Percentiles rank a stretch among this genome's conserved stretches.
Conservation (phyloP, 2,329 filamentous ascomycete species). For the Zymoseptoria pseudotritici region DNA sequence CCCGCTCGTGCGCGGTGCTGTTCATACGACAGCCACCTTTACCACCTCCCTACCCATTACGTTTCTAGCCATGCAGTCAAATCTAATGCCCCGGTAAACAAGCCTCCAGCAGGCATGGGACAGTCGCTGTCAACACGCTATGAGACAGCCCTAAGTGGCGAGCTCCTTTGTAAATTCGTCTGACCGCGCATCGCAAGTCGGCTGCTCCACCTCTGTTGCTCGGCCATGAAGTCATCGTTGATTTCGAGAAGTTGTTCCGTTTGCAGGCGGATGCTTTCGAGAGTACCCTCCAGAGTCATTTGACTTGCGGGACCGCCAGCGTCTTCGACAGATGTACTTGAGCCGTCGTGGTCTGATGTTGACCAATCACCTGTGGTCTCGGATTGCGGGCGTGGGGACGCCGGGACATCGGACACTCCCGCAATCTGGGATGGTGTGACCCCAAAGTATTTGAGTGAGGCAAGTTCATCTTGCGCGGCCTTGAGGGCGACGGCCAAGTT, state of each 20-base stretch:
- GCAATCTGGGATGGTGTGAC: background rate
- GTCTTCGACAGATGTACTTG: background rate
- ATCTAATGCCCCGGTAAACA: background rate
- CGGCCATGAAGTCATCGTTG: conserved; percentile 28
- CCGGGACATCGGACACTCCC: background rate
- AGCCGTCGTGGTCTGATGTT: background rate
- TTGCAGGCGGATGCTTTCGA: conserved; percentile 27
- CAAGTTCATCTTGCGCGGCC: conserved; percentile 10
- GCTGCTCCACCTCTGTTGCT: conserved; percentile 23
- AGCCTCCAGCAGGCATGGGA: background rate
- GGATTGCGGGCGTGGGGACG: background rate
- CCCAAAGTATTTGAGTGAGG: conserved; percentile 1
- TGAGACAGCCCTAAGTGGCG: conserved; percentile 10
- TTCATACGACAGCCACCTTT: background rate
- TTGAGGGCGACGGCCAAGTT: conserved; percentile 8
- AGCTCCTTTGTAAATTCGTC: conserved; percentile 1
- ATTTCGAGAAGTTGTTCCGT: conserved; percentile 29
- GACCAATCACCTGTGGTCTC: background rate
- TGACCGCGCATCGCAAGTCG: conserved; percentile 6
- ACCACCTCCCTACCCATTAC: background rate
- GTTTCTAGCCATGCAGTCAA: background rate
- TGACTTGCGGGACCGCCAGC: background rate
- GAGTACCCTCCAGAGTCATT: conserved; percentile 27
- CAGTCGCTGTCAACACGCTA: conserved; percentile 7
- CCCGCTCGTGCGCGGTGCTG: background rate